Evolutionary conservation across 1,284 basidiomycete species (phyloP).

Genomic region (Tilletia caries): DNA sequence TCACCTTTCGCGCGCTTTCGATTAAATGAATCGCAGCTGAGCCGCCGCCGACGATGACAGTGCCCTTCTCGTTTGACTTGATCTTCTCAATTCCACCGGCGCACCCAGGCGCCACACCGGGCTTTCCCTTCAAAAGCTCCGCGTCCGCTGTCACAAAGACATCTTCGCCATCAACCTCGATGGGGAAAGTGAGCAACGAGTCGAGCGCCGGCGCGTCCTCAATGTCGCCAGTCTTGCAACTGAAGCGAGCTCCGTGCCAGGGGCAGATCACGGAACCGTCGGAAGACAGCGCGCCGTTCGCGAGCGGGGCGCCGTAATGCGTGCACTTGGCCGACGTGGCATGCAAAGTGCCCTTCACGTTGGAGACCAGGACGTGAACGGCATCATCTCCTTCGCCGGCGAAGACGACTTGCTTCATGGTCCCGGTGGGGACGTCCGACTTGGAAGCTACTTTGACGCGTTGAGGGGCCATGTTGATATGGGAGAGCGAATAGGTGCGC

Average conservation of each 20-base stretch:
- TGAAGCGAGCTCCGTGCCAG: conserved; percentile 93
- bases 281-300: conserved; percentile 74
- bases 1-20: conserved; percentile 66
- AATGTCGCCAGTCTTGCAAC: conserved; percentile 61
- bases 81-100: conserved; percentile 35
- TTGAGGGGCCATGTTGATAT: conserved; percentile 16
- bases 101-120: conserved; percentile 36
- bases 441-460: conserved; percentile 23
- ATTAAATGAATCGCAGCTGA: conserved; percentile 74
- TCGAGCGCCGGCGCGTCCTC: conserved; percentile 87
- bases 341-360: conserved; percentile 64
- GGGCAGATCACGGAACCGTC: conserved; percentile 76
- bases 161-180: conserved; percentile 65
- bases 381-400: conserved; percentile 66
- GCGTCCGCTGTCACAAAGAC: conserved; percentile 76
- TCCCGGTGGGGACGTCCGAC: conserved; percentile 16
- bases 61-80: conserved; percentile 59
- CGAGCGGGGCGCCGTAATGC: conserved; percentile 77
- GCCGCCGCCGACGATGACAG: conserved; percentile 82
- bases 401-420: conserved; percentile 77
- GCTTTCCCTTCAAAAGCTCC: conserved; percentile 60
- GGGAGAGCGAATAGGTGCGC: neutral
- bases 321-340: conserved; percentile 85
- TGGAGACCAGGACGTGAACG: conserved; percentile 65
- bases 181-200: conserved; percentile 77